These are phyloP conservation scores for Neofusicoccum laricinum DNA, from an alignment of 2,329 filamentous ascomycete genomes.

Conservation along the genomic window DNA sequence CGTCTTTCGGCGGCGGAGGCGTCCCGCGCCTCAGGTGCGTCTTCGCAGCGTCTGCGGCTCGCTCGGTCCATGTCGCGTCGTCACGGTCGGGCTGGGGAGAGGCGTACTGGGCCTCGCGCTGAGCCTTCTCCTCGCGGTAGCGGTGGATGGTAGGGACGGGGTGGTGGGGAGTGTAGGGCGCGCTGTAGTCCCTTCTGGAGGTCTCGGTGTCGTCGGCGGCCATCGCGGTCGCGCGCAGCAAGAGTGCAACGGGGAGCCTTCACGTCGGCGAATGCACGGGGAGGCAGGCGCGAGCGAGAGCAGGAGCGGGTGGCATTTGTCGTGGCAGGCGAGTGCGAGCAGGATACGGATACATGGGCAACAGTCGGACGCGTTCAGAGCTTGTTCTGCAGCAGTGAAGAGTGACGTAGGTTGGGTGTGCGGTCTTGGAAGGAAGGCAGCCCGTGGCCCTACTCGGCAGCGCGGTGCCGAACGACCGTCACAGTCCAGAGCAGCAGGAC, in stretches of 20 bases:
- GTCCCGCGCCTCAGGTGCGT: slow-evolving; percentile 30
- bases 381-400: too few relatives aligned
- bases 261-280: not conserved
- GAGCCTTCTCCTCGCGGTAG: slow-evolving; percentile 47
- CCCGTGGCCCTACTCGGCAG: too few relatives aligned
- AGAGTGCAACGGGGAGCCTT: not conserved
- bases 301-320: not conserved
- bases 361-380: too few relatives aligned
- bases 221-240: slow-evolving; percentile 24
- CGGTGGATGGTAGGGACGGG: slow-evolving; percentile 47
- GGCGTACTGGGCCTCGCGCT: slow-evolving; percentile 35
- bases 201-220: slow-evolving; percentile 43
- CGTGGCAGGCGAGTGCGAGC: too few relatives aligned
- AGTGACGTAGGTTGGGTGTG: too few relatives aligned
- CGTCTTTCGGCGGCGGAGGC: slow-evolving; percentile 16
- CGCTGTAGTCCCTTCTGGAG: slow-evolving; percentile 35
- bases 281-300: not conserved
- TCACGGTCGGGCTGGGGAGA: slow-evolving; percentile 23
- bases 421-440: too few relatives aligned
- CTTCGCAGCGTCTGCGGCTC: slow-evolving; percentile 35
- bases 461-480: too few relatives aligned
- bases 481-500: too few relatives aligned
- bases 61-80: slow-evolving; percentile 32
- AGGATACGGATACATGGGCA: too few relatives aligned
- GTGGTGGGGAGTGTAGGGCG: slow-evolving; percentile 43